Conservation (phyloP, 441 rosid species). For the Breynia disticha region DNA sequence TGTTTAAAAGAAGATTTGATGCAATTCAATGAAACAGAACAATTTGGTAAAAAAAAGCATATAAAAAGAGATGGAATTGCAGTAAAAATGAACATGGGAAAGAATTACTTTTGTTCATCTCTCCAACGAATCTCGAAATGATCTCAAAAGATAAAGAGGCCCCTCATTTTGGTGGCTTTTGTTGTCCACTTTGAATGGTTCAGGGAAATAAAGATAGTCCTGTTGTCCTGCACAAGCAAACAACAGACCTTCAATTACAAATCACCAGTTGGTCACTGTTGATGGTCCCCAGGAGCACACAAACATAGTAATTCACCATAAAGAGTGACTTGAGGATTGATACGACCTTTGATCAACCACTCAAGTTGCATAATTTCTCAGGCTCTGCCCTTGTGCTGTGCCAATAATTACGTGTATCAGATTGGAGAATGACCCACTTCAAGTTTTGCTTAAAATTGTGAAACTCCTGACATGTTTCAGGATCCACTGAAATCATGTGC, state of each 20-base stretch:
- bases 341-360: constrained; percentile 35
- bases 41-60: too few species aligned
- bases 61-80: too few species aligned
- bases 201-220: background rate
- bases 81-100: too few species aligned
- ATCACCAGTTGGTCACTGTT: constrained; percentile 17
- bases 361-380: constrained; percentile 3
- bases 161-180: constrained; percentile 15
- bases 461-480: background rate
- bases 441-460: background rate
- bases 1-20: too few species aligned
- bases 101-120: background rate
- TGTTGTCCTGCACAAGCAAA: constrained; percentile 25
- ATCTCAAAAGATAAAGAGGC: constrained; percentile 7
- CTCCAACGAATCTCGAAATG: background rate
- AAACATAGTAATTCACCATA: constrained; percentile 18
- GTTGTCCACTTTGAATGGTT: constrained; percentile 18
- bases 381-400: constrained; percentile 13
- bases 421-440: background rate
- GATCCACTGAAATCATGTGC: constrained; percentile 3
- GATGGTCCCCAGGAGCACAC: constrained; percentile 28
- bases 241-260: constrained; percentile 24
- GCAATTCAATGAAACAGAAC: too few species aligned
- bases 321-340: constrained; percentile 22
- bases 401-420: constrained; percentile 6